These are phyloP conservation scores for Clarireedia sp. DNA, from an alignment of 2,329 filamentous ascomycete species.

Conservation along the genomic window DNA sequence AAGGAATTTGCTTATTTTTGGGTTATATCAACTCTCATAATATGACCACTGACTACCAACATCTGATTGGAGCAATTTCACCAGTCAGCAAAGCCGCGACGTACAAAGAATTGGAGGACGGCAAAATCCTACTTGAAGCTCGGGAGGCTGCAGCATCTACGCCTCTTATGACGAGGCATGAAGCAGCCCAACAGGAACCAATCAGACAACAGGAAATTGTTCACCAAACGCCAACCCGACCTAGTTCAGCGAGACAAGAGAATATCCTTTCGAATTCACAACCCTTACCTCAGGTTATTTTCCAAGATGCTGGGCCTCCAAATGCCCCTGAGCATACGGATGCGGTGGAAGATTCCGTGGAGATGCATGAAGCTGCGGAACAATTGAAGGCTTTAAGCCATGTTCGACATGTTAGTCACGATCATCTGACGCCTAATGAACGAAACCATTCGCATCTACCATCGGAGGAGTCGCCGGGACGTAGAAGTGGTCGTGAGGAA, in stretches of 20 bases:
- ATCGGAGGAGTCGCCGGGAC: slow-evolving; percentile 26
- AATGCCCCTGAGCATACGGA: slow-evolving; percentile 33
- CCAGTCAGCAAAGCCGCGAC: slow-evolving; percentile 36
- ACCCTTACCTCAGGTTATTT: slow-evolving; percentile 21
- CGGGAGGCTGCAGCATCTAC: slow-evolving; percentile 29
- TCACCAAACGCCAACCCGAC: slow-evolving; percentile 13
- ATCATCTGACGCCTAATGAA: slow-evolving; percentile 27
- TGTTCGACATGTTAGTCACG: slow-evolving; percentile 47
- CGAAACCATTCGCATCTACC: slow-evolving; percentile 28
- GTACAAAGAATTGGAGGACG: slow-evolving; percentile 48
- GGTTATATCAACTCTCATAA: slow-evolving; percentile 61
- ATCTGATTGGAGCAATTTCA: slow-evolving; percentile 41
- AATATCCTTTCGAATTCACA: slow-evolving; percentile 23
- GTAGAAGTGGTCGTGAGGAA: slow-evolving; percentile 34
- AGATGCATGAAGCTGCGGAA: slow-evolving; percentile 62
- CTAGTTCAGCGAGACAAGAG: slow-evolving; percentile 21
- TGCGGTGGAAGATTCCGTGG: slow-evolving; percentile 54
- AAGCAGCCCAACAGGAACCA: slow-evolving; percentile 22
- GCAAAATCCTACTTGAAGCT: slow-evolving; percentile 44
- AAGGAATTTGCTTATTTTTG: slow-evolving; percentile 58
- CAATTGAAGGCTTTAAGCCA: slow-evolving; percentile 59
- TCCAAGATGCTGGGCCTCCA: slow-evolving; percentile 20
- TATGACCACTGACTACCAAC: slow-evolving; percentile 56
- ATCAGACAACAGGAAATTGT: slow-evolving; percentile 10
- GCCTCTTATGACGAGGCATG: slow-evolving; percentile 36